These are phyloP conservation scores for Graphiopsis chlorocephala DNA, from an alignment of 2,329 filamentous ascomycete species.

Conservation along the genomic window DNA sequence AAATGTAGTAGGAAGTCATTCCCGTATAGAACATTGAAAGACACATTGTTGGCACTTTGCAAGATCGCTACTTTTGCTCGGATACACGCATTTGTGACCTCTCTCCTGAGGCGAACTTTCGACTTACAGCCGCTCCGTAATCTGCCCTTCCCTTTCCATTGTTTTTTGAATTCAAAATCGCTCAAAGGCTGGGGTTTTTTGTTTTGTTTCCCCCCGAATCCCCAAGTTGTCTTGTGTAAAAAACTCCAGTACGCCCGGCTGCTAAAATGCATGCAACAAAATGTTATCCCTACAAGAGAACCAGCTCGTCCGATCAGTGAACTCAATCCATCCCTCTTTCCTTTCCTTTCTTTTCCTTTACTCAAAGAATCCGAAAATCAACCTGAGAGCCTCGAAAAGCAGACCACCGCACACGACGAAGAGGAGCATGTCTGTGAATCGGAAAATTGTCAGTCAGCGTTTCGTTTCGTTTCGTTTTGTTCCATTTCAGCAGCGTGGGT, in stretches of 20 bases:
- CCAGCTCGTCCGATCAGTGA: background rate
- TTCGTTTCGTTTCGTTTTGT: background rate
- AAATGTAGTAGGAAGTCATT: background rate
- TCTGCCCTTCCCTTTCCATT: too few species aligned
- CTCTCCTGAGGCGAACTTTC: background rate
- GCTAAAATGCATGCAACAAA: background rate
- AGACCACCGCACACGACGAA: slow-evolving; percentile 63
- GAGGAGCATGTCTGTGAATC: slow-evolving; percentile 53
- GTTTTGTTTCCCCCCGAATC: background rate
- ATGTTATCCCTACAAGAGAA: background rate
- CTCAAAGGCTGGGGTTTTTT: background rate
- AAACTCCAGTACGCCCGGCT: background rate
- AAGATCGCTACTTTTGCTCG: background rate
- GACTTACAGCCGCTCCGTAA: too few species aligned
- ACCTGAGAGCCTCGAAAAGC: slow-evolving; percentile 55
- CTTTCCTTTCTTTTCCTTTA: background rate
- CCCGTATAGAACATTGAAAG: background rate
- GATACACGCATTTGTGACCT: background rate
- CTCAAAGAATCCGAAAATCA: slow-evolving; percentile 39
- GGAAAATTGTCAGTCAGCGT: background rate
- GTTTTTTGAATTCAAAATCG: background rate
- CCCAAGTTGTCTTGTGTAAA: background rate
- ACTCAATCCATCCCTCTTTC: background rate
- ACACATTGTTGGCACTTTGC: background rate
- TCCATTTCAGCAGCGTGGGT: background rate